A percentile compares a stretch with the other conserved stretches of the same genome.
phyloP scores from a whole-genome alignment of 495 filamentous ascomycete genomes.

The Hypoxylon lienhwacheense region DNA sequence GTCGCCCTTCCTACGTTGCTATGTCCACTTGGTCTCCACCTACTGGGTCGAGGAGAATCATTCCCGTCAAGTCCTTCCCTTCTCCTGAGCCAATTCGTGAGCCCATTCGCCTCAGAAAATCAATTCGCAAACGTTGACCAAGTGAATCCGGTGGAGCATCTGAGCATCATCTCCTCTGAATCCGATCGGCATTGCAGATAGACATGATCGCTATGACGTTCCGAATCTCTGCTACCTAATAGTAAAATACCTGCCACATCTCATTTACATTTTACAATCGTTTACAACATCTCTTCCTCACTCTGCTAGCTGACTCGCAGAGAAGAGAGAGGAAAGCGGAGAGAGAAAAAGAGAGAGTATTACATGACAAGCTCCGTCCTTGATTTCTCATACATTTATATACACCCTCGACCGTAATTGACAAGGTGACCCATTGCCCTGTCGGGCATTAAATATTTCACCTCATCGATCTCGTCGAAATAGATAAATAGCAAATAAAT shows the following conservation, averaged over 20 bases:
- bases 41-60: constrained; percentile 2
- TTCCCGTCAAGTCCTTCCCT: constrained; percentile 5
- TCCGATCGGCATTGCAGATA: constrained; percentile 5
- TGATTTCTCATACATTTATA: constrained; percentile 18
- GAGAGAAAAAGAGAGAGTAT: too few species aligned
- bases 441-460: constrained; percentile 7
- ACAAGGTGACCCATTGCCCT: neutral
- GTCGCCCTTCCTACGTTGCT: neutral
- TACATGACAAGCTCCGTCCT: constrained; percentile 18
- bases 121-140: constrained; percentile 12
- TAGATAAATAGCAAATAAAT: too few species aligned
- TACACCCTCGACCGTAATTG: constrained; percentile 11
- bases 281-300: too few species aligned
- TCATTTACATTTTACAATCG: too few species aligned
- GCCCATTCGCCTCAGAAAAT: constrained; percentile 4
- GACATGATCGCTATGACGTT: constrained; percentile 2
- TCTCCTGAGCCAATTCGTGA: neutral
- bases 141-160: too few species aligned
- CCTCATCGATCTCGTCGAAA: constrained; percentile 1
- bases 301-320: too few species aligned
- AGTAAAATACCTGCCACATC: too few species aligned
- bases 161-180: neutral
- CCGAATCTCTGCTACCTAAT: too few species aligned
- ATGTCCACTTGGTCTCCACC: constrained; percentile 20
- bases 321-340: too few species aligned